These are phyloP conservation scores for Diutina catenulata DNA, from an alignment of 1,139 yeast genomes.

Conservation along the genomic window DNA sequence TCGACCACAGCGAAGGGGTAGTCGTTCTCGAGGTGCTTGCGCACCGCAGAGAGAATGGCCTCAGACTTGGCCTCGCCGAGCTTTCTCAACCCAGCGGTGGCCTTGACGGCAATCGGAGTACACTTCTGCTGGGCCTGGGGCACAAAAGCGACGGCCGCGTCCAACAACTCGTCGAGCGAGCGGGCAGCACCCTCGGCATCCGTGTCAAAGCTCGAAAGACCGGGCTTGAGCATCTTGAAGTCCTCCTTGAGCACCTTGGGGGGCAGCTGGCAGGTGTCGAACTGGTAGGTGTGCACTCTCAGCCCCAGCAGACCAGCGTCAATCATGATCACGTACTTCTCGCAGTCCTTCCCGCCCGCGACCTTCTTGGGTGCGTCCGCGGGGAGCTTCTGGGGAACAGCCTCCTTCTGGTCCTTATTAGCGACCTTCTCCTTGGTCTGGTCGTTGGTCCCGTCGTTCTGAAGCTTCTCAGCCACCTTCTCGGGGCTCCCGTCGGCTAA, in stretches of 20 bases:
- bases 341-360: slow-evolving; percentile 16
- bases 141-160: slow-evolving; percentile 60
- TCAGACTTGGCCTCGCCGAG: slow-evolving; percentile 66
- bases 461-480: background rate
- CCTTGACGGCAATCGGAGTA: slow-evolving; percentile 92
- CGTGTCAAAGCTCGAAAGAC: slow-evolving; percentile 74
- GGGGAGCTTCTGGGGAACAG: background rate
- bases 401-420: background rate
- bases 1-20: slow-evolving; percentile 84
- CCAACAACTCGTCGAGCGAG: slow-evolving; percentile 71
- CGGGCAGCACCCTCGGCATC: slow-evolving; percentile 79
- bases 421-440: slow-evolving; percentile 1
- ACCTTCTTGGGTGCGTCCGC: background rate
- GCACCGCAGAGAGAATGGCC: slow-evolving; percentile 65
- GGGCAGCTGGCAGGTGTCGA: slow-evolving; percentile 73
- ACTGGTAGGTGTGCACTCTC: slow-evolving; percentile 85
- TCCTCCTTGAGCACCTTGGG: slow-evolving; percentile 70
- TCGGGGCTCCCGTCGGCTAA: background rate
- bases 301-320: slow-evolving; percentile 98
- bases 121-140: slow-evolving; percentile 66
- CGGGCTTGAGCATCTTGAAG: slow-evolving; percentile 87
- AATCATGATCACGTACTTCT: slow-evolving; percentile 63
- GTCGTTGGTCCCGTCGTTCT: background rate
- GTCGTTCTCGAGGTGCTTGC: slow-evolving; percentile 57
- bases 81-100: slow-evolving; percentile 92